Evolutionary conservation across 2,329 filamentous ascomycete species (phyloP).

Genomic region (Trichoderma endophyticum): DNA sequence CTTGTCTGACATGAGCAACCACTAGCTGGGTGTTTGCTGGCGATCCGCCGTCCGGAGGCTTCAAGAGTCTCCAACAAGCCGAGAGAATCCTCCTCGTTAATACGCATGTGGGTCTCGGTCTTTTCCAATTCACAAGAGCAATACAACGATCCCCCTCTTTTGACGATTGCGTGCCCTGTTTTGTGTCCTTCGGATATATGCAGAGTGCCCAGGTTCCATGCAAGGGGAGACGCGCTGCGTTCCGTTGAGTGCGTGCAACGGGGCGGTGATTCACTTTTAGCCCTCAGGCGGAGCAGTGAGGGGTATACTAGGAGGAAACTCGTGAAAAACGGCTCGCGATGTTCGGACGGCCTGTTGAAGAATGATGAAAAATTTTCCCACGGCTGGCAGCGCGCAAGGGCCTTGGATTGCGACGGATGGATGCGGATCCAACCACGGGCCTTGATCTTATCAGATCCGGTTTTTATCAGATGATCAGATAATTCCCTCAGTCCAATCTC

Average conservation of each 20-base stretch:
- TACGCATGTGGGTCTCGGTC: conserved; percentile 1
- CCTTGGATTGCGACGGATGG: conserved; percentile 3
- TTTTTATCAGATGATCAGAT: conserved; percentile 58
- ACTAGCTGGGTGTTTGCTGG: background rate
- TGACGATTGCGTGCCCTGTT: background rate
- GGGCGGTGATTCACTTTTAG: conserved; percentile 4
- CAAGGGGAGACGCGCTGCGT: conserved; percentile 2
- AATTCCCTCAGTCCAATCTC: conserved; percentile 42
- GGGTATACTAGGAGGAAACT: background rate
- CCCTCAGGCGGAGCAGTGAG: conserved; percentile 1
- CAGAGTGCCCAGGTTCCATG: background rate
- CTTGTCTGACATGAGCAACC: conserved; percentile 13
- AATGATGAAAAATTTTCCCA: conserved; percentile 1
- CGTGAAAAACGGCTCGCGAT: background rate
- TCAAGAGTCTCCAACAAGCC: background rate
- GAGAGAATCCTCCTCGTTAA: background rate
- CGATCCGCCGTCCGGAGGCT: background rate
- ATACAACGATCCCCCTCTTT: background rate
- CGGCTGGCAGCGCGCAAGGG: background rate
- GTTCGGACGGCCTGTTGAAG: background rate
- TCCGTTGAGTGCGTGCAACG: background rate
- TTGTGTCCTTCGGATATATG: background rate
- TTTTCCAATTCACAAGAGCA: background rate
- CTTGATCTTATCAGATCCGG: conserved; percentile 41
- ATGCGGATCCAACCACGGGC: conserved; percentile 9